Evolutionary conservation across 2,329 filamentous ascomycete genomes (phyloP).

Genomic region (Hymenoscyphus fructigenus): DNA sequence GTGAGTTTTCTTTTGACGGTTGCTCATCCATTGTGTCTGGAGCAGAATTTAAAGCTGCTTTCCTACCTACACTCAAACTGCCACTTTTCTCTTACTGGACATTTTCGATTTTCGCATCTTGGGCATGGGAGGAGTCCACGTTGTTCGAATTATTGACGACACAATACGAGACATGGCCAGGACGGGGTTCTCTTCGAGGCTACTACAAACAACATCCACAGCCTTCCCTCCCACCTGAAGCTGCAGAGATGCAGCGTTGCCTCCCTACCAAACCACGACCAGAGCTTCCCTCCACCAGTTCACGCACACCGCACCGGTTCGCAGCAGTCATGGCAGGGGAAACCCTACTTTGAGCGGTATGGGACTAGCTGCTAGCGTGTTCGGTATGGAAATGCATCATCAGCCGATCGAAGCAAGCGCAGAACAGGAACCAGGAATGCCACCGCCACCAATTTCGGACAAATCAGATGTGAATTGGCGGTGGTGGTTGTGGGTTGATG

Average conservation of each 20-base stretch:
- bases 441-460: constrained; percentile 1
- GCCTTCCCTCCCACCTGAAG: background rate
- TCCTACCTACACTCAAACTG: background rate
- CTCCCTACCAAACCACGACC: constrained; percentile 12
- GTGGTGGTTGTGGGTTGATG: background rate
- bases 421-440: background rate
- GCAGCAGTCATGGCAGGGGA: constrained; percentile 13
- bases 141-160: background rate
- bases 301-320: constrained; percentile 25
- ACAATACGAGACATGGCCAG: constrained; percentile 21
- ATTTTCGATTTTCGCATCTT: background rate
- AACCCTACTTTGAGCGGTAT: background rate
- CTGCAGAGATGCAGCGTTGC: constrained; percentile 1
- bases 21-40: constrained; percentile 8
- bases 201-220: constrained; percentile 26
- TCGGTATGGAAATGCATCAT: constrained; percentile 1
- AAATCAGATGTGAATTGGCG: background rate
- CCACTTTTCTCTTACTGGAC: background rate
- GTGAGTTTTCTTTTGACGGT: background rate
- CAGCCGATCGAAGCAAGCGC: background rate
- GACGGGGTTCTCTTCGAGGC: constrained; percentile 27
- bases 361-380: background rate
- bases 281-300: constrained; percentile 34
- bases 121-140: background rate
- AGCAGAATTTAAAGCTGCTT: constrained; percentile 8